Evolutionary conservation across 352 stramenopile genomes (phyloP).

Genomic region (Globisporangium acanthophoron): DNA sequence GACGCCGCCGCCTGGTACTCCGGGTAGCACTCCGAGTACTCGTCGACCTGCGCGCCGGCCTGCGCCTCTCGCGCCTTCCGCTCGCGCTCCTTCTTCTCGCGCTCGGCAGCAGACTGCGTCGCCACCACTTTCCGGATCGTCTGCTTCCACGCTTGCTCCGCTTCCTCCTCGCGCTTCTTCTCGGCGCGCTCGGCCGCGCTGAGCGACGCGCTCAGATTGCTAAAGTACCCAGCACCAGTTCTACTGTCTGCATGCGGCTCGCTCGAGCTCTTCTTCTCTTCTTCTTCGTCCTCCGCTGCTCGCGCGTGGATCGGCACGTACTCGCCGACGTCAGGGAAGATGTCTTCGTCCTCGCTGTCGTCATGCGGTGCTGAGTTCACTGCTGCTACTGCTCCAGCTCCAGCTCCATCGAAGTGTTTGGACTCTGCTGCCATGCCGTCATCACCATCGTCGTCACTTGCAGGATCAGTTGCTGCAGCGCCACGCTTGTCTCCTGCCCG

Average conservation of each 20-base stretch:
- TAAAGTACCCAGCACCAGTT: slow-evolving; percentile 38
- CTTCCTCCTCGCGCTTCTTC: slow-evolving; percentile 35
- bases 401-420: neutral
- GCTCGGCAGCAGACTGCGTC: slow-evolving; percentile 36
- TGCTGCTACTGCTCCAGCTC: slow-evolving; percentile 1
- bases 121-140: slow-evolving; percentile 52
- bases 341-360: slow-evolving; percentile 59
- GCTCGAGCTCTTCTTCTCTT: slow-evolving; percentile 3
- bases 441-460: neutral
- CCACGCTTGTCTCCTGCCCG: neutral
- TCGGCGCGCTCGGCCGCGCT: slow-evolving; percentile 43
- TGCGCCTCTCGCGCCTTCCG: slow-evolving; percentile 16
- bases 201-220: slow-evolving; percentile 63
- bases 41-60: slow-evolving; percentile 27
- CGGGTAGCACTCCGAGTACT: slow-evolving; percentile 58
- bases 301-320: slow-evolving; percentile 66
- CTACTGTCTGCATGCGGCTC: neutral
- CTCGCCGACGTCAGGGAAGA: slow-evolving; percentile 66
- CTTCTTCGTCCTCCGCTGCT: slow-evolving; percentile 1
- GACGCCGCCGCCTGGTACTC: slow-evolving; percentile 30
- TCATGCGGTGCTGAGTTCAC: slow-evolving; percentile 1
- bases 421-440: neutral
- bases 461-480: too few relatives aligned
- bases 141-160: slow-evolving; percentile 46
- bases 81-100: slow-evolving; percentile 27